Evolutionary conservation across 1,284 basidiomycete genomes (phyloP), one percentile per base, ranked within the genome.

Genomic region (Xerocomus cyaneibrunnescens): DNA sequence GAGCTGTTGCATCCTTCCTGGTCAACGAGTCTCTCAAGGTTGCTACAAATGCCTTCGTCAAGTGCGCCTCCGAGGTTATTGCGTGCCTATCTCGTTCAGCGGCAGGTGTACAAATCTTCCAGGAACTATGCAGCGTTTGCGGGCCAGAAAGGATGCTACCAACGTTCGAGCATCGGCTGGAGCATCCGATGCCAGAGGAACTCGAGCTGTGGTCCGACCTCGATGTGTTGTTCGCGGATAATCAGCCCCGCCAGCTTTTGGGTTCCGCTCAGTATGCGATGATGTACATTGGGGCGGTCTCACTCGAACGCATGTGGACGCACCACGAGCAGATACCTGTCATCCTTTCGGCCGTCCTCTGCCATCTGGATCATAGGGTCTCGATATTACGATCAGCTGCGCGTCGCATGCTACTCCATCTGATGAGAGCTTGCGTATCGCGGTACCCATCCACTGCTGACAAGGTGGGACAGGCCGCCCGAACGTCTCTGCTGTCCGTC

Each of bases 1-100:
- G 87, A 55, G 89, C 90, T 0, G 79, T 94, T 19, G 77, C 92
- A 48, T 83, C 87, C 40, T 97, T 94, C 70, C 73, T 97, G 4
- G 78, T 97, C 39, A 91, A 94, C 58, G 92, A 97, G 62, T 89
- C 91, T 0, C 85, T 89, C 50, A 90, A 89, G 69, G 85, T 94
- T 38, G 86, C 89, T 27, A 92, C 83, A 58, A 78, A 81, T 5
- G 79, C 85, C 10, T 96, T 93, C 65, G 81, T 95, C 51, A 77
- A 76, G 43, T 89, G 91, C 62, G 89, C 91, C 1, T 84, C 89
- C 45, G 87, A 87, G 57, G 85, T 95, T 45, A 83, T 96, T 25
- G 88, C 93, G 0, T 94, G 85, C 57, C 77, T 98, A 13, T 92
- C 91, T 41, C 85, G 89, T 51, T 91, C 90, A 21, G 76, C 78